Conservation (phyloP, 192 early-diverging fungal species). For the Gamsiella multidivaricata region DNA sequence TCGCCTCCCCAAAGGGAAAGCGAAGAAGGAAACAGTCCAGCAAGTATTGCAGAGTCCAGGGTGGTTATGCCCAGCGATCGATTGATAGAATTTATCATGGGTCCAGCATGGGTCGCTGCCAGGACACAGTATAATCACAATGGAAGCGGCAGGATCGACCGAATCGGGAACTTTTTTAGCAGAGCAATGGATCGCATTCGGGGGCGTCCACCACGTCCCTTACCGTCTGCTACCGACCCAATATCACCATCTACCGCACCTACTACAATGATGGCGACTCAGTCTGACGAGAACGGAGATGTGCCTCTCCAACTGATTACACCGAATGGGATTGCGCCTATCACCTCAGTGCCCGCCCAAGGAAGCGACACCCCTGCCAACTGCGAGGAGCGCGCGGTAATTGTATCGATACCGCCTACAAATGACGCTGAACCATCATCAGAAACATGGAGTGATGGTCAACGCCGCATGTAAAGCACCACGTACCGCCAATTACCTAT, state of each 20-base stretch:
- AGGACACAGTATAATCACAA: slow-evolving; percentile 15
- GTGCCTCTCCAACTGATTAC: slow-evolving; percentile 17
- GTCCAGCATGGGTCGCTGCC: slow-evolving; percentile 36
- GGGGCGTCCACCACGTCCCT: slow-evolving; percentile 9
- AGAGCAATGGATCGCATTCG: slow-evolving; percentile 2
- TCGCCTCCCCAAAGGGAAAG: neutral
- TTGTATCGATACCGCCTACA: slow-evolving; percentile 8
- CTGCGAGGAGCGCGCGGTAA: neutral
- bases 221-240: neutral
- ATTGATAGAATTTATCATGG: slow-evolving; percentile 50
- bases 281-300: neutral
- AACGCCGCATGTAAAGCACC: neutral
- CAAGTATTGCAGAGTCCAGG: neutral
- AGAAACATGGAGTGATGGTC: neutral
- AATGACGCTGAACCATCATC: neutral
- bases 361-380: neutral
- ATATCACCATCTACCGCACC: neutral
- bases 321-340: neutral
- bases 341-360: neutral
- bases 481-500: neutral
- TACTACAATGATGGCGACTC: neutral
- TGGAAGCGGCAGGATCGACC: slow-evolving; percentile 7
- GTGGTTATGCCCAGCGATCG: slow-evolving; percentile 25
- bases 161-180: slow-evolving; percentile 17
- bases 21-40: neutral